A percentile compares a stretch with the other conserved stretches of the same genome.
Evolutionary conservation across 2,329 filamentous ascomycete species (phyloP).

Genomic region (Curvularia sp.): DNA sequence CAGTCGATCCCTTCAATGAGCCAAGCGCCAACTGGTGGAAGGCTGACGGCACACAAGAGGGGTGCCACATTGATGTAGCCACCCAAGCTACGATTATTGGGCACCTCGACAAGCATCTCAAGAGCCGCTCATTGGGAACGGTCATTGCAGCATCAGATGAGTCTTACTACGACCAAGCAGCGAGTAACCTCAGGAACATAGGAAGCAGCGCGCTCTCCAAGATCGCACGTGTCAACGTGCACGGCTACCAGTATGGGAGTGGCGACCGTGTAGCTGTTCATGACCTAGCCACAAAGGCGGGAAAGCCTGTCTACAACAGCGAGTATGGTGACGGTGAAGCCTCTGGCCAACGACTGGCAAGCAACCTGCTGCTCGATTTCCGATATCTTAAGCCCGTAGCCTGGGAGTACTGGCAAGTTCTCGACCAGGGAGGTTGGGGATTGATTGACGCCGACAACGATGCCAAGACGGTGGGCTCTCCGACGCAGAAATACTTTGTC

Average conservation of each 20-base stretch:
- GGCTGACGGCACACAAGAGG: slow-evolving; percentile 17
- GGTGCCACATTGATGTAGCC: slow-evolving; percentile 13
- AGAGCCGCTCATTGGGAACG: slow-evolving; percentile 8
- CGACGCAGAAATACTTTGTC: slow-evolving; percentile 17
- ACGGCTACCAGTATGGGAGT: slow-evolving; percentile 14
- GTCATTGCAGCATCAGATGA: slow-evolving; percentile 16
- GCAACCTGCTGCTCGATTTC: slow-evolving; percentile 12
- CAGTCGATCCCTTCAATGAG: slow-evolving; percentile 17
- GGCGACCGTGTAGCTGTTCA: slow-evolving; percentile 12
- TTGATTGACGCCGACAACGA: slow-evolving; percentile 16
- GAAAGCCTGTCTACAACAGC: slow-evolving; percentile 14
- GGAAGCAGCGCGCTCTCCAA: slow-evolving; percentile 16
- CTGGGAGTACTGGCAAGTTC: slow-evolving; percentile 17
- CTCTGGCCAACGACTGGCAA: slow-evolving; percentile 7
- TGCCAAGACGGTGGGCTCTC: slow-evolving; percentile 10
- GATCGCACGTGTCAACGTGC: slow-evolving; percentile 11
- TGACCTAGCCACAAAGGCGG: slow-evolving; percentile 6
- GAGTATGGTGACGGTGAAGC: slow-evolving; percentile 16
- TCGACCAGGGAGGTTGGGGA: slow-evolving; percentile 14
- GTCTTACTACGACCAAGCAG: slow-evolving; percentile 19
- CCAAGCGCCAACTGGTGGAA: slow-evolving; percentile 20
- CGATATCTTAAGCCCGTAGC: slow-evolving; percentile 13
- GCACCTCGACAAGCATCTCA: slow-evolving; percentile 10
- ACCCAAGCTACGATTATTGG: slow-evolving; percentile 15
- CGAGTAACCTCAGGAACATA: slow-evolving; percentile 8